Evolutionary conservation across 768 basidiomycete species (phyloP).

Genomic region (Calocera cornea): DNA sequence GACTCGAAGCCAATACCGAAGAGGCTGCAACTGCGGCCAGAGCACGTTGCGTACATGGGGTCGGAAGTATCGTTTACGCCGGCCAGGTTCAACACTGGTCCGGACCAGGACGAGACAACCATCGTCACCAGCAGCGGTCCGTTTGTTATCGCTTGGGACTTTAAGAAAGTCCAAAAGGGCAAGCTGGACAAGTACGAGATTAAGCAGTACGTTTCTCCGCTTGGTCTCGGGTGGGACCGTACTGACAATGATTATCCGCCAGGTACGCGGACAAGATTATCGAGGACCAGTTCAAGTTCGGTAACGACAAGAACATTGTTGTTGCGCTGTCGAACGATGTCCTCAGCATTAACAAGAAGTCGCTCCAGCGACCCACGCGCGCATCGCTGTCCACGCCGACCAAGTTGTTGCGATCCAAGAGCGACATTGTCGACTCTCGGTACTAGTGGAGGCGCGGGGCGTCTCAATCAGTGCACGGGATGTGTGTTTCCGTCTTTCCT

Average conservation of each 20-base stretch:
- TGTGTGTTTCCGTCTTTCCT: background rate
- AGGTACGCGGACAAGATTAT: conserved; percentile 86
- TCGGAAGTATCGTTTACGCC: conserved; percentile 77
- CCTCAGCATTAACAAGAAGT: conserved; percentile 85
- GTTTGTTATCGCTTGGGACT: conserved; percentile 95
- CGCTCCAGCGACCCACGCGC: conserved; percentile 68
- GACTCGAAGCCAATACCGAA: conserved; percentile 83
- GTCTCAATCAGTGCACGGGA: background rate
- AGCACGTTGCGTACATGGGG: conserved; percentile 92
- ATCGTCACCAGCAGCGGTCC: conserved; percentile 90
- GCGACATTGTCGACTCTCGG: conserved; percentile 20
- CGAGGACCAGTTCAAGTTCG: conserved; percentile 96
- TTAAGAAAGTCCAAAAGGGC: conserved; percentile 87
- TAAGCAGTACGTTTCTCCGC: conserved; percentile 42
- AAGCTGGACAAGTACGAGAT: conserved; percentile 86
- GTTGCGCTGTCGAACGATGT: conserved; percentile 93
- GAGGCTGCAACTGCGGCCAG: conserved; percentile 70
- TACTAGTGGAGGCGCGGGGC: too few relatives aligned
- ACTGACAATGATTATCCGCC: conserved; percentile 9
- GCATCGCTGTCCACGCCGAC: conserved; percentile 23
- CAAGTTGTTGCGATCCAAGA: conserved; percentile 18
- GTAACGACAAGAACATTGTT: conserved; percentile 92
- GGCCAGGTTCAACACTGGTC: conserved; percentile 89
- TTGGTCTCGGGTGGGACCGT: background rate
- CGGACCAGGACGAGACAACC: conserved; percentile 79